Base-by-base conservation (phyloP, 306 rosid species). In the Dalbergia cultrata region DNA sequence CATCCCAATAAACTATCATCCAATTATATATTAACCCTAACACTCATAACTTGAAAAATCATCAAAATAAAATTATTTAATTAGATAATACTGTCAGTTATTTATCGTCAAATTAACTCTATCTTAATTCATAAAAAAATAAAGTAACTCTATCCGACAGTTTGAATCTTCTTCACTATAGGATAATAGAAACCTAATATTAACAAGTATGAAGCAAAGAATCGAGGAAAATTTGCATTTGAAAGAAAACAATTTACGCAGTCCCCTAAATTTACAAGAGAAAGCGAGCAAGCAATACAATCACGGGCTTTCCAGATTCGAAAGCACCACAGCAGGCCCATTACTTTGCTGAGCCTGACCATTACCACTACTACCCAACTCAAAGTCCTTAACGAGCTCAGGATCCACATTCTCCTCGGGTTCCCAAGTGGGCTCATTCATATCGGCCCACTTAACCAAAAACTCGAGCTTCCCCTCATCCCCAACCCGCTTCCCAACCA, bases 391-490 rank as follows among this genome's bases (percentile, higher is more conserved):
- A 4, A 95, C 66, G 60, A 95, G 85, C 53, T 90, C 87, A 16
- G 85, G 80, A 77, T 91, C 98, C 14, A 95, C 98, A 67, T 92
- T 95, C 21, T 81, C 91, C 82, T 82, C 80, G 9, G 97, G 97
- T 87, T 95, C 98, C 98, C 98, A 95, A 4, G 95, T 95, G 81
- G 93, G 94, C 19, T 95, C 97, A 0, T 90, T 92, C 33, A 84
- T 70, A 65, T 95, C 98, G 78, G 84, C 86, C 98, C 98, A 95
- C 75, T 90, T 92, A 2, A 95, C 92, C 84, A 95, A 76, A n/a
- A 80, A 85, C 82, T 92, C 97, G 4, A 34, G 73, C 21, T 79
- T 84, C 43, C 92, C 91, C 0, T 93, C 97, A 22, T 92, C 97
- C 5, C 91, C 97, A 1, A 86, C 52, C 75, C 99, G 90, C 77